A percentile compares a stretch with the other conserved stretches of the same genome.
Conservation (phyloP, 2,329 filamentous ascomycete genomes). For the Stromatinia cepivora region DNA sequence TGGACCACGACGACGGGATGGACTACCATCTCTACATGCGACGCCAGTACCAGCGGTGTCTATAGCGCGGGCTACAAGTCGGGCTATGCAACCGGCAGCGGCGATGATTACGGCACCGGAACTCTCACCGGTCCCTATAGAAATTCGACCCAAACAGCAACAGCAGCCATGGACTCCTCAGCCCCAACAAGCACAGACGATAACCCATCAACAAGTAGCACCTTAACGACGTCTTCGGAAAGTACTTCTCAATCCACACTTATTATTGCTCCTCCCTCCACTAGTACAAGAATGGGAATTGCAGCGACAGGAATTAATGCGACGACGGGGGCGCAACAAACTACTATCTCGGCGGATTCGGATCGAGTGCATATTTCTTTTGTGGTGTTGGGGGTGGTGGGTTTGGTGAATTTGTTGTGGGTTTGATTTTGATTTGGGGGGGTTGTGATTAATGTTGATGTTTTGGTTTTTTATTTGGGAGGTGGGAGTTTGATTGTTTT, state of each 20-base stretch:
- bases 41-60: background rate
- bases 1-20: conserved; percentile 15
- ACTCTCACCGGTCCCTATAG: background rate
- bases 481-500: background rate
- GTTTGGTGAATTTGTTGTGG: background rate
- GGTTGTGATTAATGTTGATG: too few species aligned
- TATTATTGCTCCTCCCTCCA: background rate
- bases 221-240: background rate
- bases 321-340: conserved; percentile 1
- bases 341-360: background rate
- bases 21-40: conserved; percentile 5
- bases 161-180: background rate
- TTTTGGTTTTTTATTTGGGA: too few species aligned
- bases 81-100: background rate
- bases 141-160: background rate
- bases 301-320: background rate
- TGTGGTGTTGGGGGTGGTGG: background rate
- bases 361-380: background rate
- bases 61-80: background rate
- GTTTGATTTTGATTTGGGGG: too few species aligned
- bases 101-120: background rate
- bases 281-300: background rate
- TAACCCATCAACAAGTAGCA: too few species aligned
- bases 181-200: background rate
- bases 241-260: background rate